Percentiles rank a stretch among this genome's conserved stretches.
phyloP scores from a whole-genome alignment of 306 rosid genomes.

The Cucurbita moschata region DNA sequence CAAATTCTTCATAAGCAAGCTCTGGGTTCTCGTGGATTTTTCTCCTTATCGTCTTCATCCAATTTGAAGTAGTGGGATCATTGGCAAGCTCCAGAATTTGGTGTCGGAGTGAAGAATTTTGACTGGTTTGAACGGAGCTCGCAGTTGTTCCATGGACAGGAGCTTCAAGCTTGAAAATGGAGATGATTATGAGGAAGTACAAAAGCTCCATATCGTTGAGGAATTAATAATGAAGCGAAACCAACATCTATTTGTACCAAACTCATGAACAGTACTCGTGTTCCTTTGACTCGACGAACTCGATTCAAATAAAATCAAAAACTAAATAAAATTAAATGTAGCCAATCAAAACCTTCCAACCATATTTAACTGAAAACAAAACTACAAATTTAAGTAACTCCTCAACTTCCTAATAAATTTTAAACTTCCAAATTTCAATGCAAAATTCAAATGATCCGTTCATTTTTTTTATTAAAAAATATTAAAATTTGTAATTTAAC shows the following conservation, averaged over 20 bases:
- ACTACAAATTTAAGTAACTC: too few relatives aligned
- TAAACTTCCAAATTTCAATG: too few relatives aligned
- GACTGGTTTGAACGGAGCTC: not conserved
- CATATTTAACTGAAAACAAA: too few relatives aligned
- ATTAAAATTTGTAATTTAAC: too few relatives aligned
- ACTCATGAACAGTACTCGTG: not conserved
- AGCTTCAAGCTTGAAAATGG: conserved; percentile 17
- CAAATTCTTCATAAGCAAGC: conserved; percentile 59
- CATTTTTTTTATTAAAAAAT: too few relatives aligned
- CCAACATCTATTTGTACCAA: not conserved
- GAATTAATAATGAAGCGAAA: not conserved
- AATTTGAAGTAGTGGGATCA: conserved; percentile 25
- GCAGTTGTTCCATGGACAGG: not conserved
- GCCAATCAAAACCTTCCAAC: too few relatives aligned
- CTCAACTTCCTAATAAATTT: too few relatives aligned
- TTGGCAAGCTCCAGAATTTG: conserved; percentile 42
- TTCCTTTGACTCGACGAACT: not conserved
- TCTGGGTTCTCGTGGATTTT: conserved; percentile 79
- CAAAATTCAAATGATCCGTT: too few relatives aligned
- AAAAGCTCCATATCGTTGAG: not conserved
- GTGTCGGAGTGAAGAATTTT: conserved; percentile 13
- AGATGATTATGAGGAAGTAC: not conserved
- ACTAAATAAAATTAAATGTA: too few relatives aligned
- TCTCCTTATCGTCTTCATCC: conserved; percentile 61
- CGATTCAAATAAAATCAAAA: not conserved